Conservation (phyloP, 805 yeast species). For the Blastobotrys terrestris region DNA sequence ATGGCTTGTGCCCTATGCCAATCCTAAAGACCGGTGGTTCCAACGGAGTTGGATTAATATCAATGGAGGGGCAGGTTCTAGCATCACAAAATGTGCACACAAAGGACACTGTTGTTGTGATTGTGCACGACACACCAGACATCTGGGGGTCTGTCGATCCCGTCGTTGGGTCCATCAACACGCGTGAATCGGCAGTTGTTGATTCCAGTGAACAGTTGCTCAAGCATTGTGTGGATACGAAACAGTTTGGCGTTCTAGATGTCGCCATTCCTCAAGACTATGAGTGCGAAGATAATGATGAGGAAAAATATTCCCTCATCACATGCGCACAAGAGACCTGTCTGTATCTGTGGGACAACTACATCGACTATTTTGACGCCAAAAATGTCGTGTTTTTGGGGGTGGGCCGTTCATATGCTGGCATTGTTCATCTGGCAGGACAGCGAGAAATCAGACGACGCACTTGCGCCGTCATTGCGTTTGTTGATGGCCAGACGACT, state of each 20-base stretch:
- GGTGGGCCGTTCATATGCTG: constrained; percentile 82
- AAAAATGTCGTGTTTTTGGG: constrained; percentile 75
- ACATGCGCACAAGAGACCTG: constrained; percentile 71
- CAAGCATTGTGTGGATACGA: constrained; percentile 51
- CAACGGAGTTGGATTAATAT: constrained; percentile 22
- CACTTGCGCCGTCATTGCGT: constrained; percentile 65
- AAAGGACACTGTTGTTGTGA: constrained; percentile 55
- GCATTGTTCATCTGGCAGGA: constrained; percentile 80
- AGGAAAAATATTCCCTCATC: constrained; percentile 47
- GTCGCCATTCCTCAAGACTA: constrained; percentile 62
- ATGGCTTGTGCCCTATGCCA: constrained; percentile 64
- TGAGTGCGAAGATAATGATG: constrained; percentile 40
- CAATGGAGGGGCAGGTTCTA: constrained; percentile 56
- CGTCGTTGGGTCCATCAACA: constrained; percentile 67
- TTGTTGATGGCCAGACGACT: constrained; percentile 53
- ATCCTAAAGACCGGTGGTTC: constrained; percentile 41
- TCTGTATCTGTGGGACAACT: constrained; percentile 85
- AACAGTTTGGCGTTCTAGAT: constrained; percentile 75
- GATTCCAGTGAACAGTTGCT: constrained; percentile 69
- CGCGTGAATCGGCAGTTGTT: constrained; percentile 51
- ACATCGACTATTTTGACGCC: constrained; percentile 67
- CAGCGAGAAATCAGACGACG: constrained; percentile 64
- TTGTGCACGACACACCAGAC: constrained; percentile 88
- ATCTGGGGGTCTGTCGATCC: constrained; percentile 86
- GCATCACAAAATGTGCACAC: constrained; percentile 63